Evolutionary conservation across 108 stramenopile species (phyloP).

Genomic region (Cyclotella atomus): DNA sequence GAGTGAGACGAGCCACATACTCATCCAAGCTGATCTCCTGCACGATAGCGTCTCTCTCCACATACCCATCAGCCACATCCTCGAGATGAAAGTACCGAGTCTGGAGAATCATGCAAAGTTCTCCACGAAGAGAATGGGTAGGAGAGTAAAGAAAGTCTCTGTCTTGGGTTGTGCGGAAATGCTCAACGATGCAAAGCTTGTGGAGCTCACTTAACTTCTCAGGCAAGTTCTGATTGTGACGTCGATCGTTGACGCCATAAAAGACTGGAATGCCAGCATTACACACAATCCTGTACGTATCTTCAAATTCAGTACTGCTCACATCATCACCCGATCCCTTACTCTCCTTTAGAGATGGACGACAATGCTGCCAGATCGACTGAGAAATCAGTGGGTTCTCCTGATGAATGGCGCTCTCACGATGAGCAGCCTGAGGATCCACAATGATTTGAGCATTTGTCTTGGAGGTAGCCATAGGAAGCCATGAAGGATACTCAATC

Average conservation of each 20-base stretch:
- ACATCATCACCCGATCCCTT: background rate
- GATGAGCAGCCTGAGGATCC: constrained; percentile 19
- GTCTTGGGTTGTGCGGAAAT: background rate
- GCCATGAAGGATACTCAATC: constrained; percentile 25
- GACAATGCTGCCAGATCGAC: constrained; percentile 48
- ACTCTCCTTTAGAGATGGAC: constrained; percentile 21
- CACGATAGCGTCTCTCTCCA: constrained; percentile 3
- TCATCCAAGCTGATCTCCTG: constrained; percentile 30
- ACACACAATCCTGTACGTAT: constrained; percentile 40
- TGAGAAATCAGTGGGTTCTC: constrained; percentile 41
- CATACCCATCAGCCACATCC: background rate
- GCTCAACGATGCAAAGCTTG: constrained; percentile 30
- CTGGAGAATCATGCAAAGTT: constrained; percentile 41
- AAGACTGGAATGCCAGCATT: constrained; percentile 25
- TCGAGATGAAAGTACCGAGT: constrained; percentile 24
- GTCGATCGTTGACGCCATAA: background rate
- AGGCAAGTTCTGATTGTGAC: background rate
- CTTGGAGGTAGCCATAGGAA: constrained; percentile 29
- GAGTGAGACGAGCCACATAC: constrained; percentile 22
- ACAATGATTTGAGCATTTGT: constrained; percentile 42
- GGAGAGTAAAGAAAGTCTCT: constrained; percentile 33
- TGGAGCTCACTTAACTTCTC: constrained; percentile 29
- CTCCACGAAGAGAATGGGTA: constrained; percentile 32
- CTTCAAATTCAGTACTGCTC: constrained; percentile 14
- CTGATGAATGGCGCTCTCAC: constrained; percentile 31